Evolutionary conservation across 352 stramenopile genomes (phyloP), one percentile per base, ranked within the genome.

Genomic region (Globisporangium paddicum): DNA sequence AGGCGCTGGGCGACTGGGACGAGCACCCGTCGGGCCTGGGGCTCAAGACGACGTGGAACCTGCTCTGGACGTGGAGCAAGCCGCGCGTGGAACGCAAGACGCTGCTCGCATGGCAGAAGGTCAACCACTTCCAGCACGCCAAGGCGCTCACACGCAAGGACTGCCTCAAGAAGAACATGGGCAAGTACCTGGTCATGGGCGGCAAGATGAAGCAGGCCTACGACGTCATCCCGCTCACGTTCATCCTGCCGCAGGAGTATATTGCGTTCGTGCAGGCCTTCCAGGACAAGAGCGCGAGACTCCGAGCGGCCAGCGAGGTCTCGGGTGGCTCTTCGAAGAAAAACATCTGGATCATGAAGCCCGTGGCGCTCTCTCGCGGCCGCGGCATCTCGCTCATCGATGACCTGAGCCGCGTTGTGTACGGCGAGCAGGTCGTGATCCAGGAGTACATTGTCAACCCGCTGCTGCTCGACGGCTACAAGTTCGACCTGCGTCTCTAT

Each of bases 331-430:
- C 26, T 5, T 57, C 52, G 0, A 21, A 62, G 13, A 81, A 86
- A 40, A 97, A 97, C 48, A 82, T 96, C 50, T 98, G 93, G 94
- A 98, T 98, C 65, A 90, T 98, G 72, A 98, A 98, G 55, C 94
- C 94, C 8, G 80, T 97, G 14, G 87, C 89, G 7, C 73, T 97
- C 14, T 97, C 87, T 10, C 79, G 94, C 57, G 94, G 94, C 3
- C 83, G 94, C 26, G 94, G 94, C n/a, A 98, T 98, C 54, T 95
- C 76, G 51, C 66, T 98, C 5, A 71, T 98, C n/a, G 82, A 91
- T 47, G 76, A 96, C 58, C 63, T 98, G 35, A 77, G 69, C 37
- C 71, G 96, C 44, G 77, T 98, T 19, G 79, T 90, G 21, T 98
- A 98, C 73, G 77, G 76, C 9, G 77, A 97, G 51, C 81, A 82